A percentile compares a stretch with the other conserved stretches of the same genome.
Conservation (phyloP, 2,329 filamentous ascomycete species). For the Helicocarpus griseus region DNA sequence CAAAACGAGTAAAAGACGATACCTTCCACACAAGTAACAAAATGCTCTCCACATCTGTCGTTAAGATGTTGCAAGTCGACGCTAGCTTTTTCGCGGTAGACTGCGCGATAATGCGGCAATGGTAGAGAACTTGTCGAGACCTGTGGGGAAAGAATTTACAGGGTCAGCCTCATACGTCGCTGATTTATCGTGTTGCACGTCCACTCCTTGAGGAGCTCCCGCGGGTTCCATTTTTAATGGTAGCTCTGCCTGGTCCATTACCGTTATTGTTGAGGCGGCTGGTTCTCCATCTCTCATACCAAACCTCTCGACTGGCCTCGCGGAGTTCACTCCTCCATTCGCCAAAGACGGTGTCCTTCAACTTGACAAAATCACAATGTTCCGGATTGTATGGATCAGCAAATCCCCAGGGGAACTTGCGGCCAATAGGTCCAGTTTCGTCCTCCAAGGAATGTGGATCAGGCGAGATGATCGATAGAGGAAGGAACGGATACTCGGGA, state of each 20-base stretch:
- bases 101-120: not conserved
- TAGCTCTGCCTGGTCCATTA: not conserved
- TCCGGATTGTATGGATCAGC: slow-evolving; percentile 83
- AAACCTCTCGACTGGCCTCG: slow-evolving; percentile 80
- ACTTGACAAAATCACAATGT: slow-evolving; percentile 85
- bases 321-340: slow-evolving; percentile 90
- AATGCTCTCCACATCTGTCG: not conserved
- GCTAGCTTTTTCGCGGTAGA: not conserved
- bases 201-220: not conserved
- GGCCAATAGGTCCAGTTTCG: slow-evolving; percentile 51
- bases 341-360: slow-evolving; percentile 85
- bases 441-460: slow-evolving; percentile 65
- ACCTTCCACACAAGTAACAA: not conserved
- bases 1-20: not conserved
- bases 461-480: slow-evolving; percentile 86
- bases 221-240: not conserved
- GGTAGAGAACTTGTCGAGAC: not conserved
- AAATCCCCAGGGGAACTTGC: slow-evolving; percentile 93
- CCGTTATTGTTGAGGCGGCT: slow-evolving; percentile 27
- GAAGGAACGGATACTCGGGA: slow-evolving; percentile 55
- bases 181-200: slow-evolving; percentile 1
- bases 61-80: not conserved
- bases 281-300: slow-evolving; percentile 94
- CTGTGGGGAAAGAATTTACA: not conserved
- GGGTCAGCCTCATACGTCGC: not conserved